Conservation (phyloP, 164 flowering plant species). For the Taxillus chinensis region DNA sequence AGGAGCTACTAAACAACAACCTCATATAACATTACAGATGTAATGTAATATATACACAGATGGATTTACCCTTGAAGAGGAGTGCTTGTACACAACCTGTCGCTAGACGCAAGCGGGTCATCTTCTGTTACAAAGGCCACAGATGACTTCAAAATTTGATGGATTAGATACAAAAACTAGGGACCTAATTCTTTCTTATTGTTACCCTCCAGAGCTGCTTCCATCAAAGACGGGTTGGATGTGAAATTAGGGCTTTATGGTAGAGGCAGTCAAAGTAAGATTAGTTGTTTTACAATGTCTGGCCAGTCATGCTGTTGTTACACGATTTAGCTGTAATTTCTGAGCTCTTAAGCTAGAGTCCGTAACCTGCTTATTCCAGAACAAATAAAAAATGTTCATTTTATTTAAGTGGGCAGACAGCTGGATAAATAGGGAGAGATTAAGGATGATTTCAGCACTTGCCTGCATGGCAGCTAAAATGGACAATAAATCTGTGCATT, state of each 20-base stretch:
- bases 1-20: background rate
- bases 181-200: conserved; percentile 8
- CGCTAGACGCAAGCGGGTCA: conserved; percentile 1
- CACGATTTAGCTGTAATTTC: conserved; percentile 23
- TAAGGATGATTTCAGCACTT: background rate
- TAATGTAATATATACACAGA: conserved; percentile 8
- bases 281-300: conserved; percentile 31
- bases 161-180: conserved; percentile 11
- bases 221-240: conserved; percentile 12
- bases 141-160: conserved; percentile 6
- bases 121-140: conserved; percentile 5
- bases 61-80: conserved; percentile 5
- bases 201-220: conserved; percentile 11
- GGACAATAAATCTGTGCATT: conserved; percentile 31
- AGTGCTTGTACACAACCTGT: conserved; percentile 12
- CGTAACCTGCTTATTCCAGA: conserved; percentile 20
- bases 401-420: no score
- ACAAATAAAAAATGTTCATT: background rate
- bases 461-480: conserved; percentile 35
- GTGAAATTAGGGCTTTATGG: conserved; percentile 22
- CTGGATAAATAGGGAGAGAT: background rate
- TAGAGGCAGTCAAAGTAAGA: conserved; percentile 20
- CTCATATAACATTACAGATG: conserved; percentile 11
- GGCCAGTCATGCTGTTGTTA: conserved; percentile 20
- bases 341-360: conserved; percentile 44